Base-by-base conservation (phyloP, 805 yeast species). In the Osmozyma mogii region DNA sequence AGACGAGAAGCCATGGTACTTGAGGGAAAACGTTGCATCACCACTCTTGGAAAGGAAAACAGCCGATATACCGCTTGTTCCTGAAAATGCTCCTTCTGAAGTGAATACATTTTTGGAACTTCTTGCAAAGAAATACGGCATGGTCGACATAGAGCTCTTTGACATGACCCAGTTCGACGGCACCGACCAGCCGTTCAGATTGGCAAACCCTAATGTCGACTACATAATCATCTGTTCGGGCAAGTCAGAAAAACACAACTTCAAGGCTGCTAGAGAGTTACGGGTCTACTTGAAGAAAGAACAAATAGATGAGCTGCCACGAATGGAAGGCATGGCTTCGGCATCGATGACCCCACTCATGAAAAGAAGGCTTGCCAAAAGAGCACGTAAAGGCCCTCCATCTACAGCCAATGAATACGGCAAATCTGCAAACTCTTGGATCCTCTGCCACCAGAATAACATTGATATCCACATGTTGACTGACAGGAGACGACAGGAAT, bases 381-480 rank as follows among this genome's bases (percentile, higher is more conserved):
- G 74, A 38, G 76, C 78, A 22, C 60, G 73, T 31, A 72, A 72
- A 44, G 68, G 69, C 10, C 63, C 67, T 5, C 61, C 68, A 29
- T 66, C 76, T 0, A 63, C 67, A 1, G 72, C 72, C 40, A 69
- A 69, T 34, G 75, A 70, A 32, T 77, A 70, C 43, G 81, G 83
- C 10, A 56, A 59, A 9, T 41, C 62, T 5, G 64, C 76, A 4
- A 85, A 84, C 43, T 71, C 83, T 15, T 88, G 97, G 97, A 75
- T 84, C 14, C 74, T 84, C 70, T 61, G 87, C 27, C 85, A 84
- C 43, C 70, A 84, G 28, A 80, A 78, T 36, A 73, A 74, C 22
- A 69, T 85, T 3, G 70, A 65, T 31, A 67, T 88, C 18, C 95
- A 88, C 53, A 54, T 88, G 11, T 55, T 88, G 45, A 84, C 95